Evolutionary conservation across 208 protist genomes (phyloP).

Genomic region (Acanthamoeba triangularis): DNA sequence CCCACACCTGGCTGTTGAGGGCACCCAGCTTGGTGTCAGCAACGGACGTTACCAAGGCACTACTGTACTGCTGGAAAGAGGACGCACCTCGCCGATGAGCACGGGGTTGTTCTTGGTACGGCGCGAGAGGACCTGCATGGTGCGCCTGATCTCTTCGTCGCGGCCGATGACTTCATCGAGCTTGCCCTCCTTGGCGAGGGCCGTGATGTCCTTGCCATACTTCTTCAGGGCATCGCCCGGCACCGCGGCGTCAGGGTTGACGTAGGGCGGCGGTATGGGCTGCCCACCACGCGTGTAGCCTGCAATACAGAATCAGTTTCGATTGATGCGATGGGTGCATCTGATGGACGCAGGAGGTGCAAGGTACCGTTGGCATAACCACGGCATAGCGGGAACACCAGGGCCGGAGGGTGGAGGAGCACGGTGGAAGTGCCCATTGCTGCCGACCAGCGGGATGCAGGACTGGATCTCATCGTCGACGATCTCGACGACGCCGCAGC

Average conservation of each 20-base stretch:
- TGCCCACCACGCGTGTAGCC: background rate
- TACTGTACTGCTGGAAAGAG: background rate
- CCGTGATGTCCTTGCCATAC: constrained; percentile 97
- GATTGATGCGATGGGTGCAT: background rate
- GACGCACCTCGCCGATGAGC: constrained; percentile 97
- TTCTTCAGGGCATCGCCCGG: constrained; percentile 95
- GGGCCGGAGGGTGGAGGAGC: background rate
- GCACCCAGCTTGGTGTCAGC: background rate
- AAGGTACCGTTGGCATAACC: background rate
- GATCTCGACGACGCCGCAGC: background rate
- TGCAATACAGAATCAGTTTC: background rate
- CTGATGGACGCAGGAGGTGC: background rate
- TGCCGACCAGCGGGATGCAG: background rate
- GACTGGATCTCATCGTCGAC: background rate
- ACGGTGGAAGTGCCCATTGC: background rate
- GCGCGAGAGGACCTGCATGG: constrained; percentile 97
- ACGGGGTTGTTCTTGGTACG: constrained; percentile 99
- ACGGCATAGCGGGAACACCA: background rate
- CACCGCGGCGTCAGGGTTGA: constrained; percentile 54
- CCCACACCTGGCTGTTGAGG: constrained; percentile 87
- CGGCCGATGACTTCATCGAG: constrained; percentile 98
- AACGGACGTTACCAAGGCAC: background rate
- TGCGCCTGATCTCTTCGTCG: constrained; percentile 99
- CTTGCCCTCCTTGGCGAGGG: constrained; percentile 95
- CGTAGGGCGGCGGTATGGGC: constrained; percentile 1